Percentiles rank a stretch among this genome's conserved stretches.
Conservation (phyloP, 2,329 filamentous ascomycete genomes). For the Colletotrichum graminicola region DNA sequence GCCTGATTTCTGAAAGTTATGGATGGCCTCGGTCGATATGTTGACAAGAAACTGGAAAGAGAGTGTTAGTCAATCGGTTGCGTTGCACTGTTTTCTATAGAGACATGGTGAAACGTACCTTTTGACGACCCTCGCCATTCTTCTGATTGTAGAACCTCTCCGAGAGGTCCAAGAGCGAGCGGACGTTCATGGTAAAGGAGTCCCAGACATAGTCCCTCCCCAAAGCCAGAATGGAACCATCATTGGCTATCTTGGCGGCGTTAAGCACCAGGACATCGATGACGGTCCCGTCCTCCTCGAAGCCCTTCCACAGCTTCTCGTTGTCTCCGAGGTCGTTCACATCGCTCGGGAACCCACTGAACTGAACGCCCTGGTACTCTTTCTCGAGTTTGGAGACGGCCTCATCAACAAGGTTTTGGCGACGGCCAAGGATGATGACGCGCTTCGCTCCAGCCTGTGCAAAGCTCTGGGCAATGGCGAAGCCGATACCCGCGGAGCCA, state of each 20-base stretch:
- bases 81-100: not conserved
- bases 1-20: conserved; percentile 45
- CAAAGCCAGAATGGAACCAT: conserved; percentile 24
- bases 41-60: conserved; percentile 49
- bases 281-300: conserved; percentile 37
- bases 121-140: conserved; percentile 37
- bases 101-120: conserved; percentile 34
- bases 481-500: conserved; percentile 74
- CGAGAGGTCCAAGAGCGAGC: conserved; percentile 32
- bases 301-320: conserved; percentile 28
- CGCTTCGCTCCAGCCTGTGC: conserved; percentile 53
- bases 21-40: conserved; percentile 48
- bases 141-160: conserved; percentile 51
- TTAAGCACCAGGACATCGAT: conserved; percentile 50
- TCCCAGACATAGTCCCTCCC: conserved; percentile 35
- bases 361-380: conserved; percentile 3
- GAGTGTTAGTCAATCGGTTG: not conserved
- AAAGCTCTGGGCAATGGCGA: conserved; percentile 72
- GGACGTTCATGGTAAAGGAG: conserved; percentile 40
- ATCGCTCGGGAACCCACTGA: conserved; percentile 10
- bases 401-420: conserved; percentile 47
- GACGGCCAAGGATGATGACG: conserved; percentile 56
- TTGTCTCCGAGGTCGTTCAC: conserved; percentile 4
- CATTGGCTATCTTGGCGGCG: conserved; percentile 35
- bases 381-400: conserved; percentile 46